Evolutionary conservation across 164 flowering plant species (phyloP).

Genomic region (Cinnamomum chago): DNA sequence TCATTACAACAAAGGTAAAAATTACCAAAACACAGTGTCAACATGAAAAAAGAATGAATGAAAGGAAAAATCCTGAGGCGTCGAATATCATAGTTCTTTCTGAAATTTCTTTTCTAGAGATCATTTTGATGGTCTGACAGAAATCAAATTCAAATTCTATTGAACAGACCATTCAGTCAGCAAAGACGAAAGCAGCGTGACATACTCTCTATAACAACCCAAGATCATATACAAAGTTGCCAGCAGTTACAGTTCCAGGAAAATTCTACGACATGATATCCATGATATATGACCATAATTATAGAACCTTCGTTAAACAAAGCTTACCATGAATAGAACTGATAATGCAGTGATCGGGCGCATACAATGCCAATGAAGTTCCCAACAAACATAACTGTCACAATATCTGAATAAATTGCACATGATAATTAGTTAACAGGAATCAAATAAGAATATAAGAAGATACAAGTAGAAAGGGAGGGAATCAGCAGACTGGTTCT

Average conservation of each 20-base stretch:
- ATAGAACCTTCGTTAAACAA: neutral
- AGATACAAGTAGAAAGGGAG: neutral
- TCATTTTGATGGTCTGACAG: neutral
- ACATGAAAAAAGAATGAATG: neutral
- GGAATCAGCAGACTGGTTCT: neutral
- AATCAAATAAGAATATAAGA: constrained; percentile 2
- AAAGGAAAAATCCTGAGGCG: neutral
- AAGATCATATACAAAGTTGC: neutral
- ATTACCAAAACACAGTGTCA: neutral
- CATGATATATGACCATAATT: neutral
- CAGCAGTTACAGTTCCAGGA: neutral
- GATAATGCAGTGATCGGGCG: constrained; percentile 90
- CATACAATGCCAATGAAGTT: constrained; percentile 89
- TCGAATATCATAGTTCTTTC: neutral
- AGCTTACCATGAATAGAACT: constrained; percentile 87
- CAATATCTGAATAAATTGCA: constrained; percentile 52
- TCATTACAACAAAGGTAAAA: neutral
- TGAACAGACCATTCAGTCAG: neutral
- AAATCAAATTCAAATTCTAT: neutral
- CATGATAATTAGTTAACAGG: constrained; percentile 8
- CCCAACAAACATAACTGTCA: constrained; percentile 75
- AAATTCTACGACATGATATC: neutral
- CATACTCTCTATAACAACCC: neutral
- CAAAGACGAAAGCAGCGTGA: neutral
- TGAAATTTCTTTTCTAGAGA: neutral